Base-by-base conservation (phyloP, 164 flowering plant species). In the Sedum album region DNA sequence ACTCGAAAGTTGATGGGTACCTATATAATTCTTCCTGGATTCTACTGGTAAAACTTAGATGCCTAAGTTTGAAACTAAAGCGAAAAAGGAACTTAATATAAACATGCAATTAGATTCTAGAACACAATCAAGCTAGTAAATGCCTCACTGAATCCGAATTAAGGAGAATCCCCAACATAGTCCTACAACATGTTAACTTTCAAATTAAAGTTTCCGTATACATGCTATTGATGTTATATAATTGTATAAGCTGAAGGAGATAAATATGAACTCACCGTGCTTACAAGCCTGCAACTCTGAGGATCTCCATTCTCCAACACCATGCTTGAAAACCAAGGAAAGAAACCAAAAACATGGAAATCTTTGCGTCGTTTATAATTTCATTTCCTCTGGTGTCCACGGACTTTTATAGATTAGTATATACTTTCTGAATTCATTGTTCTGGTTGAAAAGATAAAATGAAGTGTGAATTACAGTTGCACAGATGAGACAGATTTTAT, bases 401-500 rank as follows among this genome's bases (percentile, higher is more conserved):
- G n/a, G n/a, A n/a, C n/a, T n/a, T n/a, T n/a, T n/a, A n/a, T n/a
- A n/a, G n/a, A n/a, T n/a, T n/a, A n/a, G n/a, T n/a, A n/a, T n/a
- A n/a, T n/a, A n/a, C n/a, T 2, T 0, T 57, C 20, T 57, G 62
- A 57, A 57, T 57, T 57, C 31, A 57, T 57, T 26, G 62, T 11
- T 26, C 33, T 28, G 9, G 62, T 57, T 57, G 62, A 57, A 57
- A 57, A 57, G 62, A 57, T 28, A 15, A 30, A 26, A 23, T 26
- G 31, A 51, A 57, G 33, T 57, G 62, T 57, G 62, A 57, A 90
- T n/a, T n/a, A n/a, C n/a, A n/a, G n/a, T n/a, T n/a, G n/a, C n/a
- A n/a, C n/a, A n/a, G n/a, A n/a, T n/a, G n/a, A n/a, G n/a, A n/a
- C n/a, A n/a, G n/a, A n/a, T n/a, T n/a, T n/a, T n/a, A n/a, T n/a